Evolutionary conservation across 257 asterid species (phyloP).

Genomic region (Nicotiana knightiana): DNA sequence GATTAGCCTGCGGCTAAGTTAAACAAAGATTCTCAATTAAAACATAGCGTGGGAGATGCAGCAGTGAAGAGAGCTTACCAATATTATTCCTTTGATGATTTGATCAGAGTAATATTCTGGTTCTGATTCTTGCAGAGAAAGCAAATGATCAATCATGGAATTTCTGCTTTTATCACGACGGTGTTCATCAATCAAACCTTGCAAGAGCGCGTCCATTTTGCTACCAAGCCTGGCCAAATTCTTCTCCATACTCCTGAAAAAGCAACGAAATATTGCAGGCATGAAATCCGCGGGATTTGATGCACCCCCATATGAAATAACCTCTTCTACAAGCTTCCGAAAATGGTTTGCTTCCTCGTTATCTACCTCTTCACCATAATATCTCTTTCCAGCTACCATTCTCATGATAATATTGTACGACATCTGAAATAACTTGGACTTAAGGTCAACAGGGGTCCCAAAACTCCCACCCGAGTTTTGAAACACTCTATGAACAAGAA

Average conservation of each 20-base stretch:
- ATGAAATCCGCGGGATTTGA: constrained; percentile 34
- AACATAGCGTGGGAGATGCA: background rate
- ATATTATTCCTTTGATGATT: constrained; percentile 43
- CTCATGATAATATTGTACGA: constrained; percentile 49
- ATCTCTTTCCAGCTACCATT: constrained; percentile 59
- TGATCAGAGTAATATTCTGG: constrained; percentile 48
- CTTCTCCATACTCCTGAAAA: constrained; percentile 31
- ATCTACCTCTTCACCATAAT: constrained; percentile 35
- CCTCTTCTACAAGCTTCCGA: constrained; percentile 25
- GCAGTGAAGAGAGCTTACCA: constrained; percentile 18
- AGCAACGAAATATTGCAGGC: constrained; percentile 9
- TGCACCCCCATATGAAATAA: constrained; percentile 13
- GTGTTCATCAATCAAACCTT: constrained; percentile 45
- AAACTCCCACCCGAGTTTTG: background rate
- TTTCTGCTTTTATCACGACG: constrained; percentile 7
- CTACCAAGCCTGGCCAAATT: constrained; percentile 13
- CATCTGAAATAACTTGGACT: constrained; percentile 24
- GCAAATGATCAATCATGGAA: constrained; percentile 54
- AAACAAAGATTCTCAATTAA: background rate
- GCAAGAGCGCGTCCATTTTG: constrained; percentile 37
- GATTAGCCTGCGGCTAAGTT: background rate
- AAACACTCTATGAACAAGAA: constrained; percentile 17
- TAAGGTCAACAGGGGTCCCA: constrained; percentile 27
- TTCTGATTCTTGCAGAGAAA: constrained; percentile 47
- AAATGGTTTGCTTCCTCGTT: constrained; percentile 34